Conservation (phyloP, 2,329 filamentous ascomycete species). For the Cladosporium velox region DNA sequence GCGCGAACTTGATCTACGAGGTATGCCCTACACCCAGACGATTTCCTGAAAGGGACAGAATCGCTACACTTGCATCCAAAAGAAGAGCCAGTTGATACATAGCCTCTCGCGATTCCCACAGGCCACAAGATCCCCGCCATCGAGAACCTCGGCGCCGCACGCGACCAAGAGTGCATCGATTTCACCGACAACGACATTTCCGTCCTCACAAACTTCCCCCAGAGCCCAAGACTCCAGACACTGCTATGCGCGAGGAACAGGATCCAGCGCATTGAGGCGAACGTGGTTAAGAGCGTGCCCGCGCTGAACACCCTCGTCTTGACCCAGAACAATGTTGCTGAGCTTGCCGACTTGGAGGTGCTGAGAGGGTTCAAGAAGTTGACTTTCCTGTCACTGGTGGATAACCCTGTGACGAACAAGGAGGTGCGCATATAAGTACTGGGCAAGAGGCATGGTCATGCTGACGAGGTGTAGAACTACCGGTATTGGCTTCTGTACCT, state of each 20-base stretch:
- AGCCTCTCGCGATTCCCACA: constrained; percentile 57
- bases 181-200: constrained; percentile 98
- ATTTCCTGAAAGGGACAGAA: constrained; percentile 82
- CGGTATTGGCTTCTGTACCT: constrained; percentile 89
- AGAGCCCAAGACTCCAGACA: constrained; percentile 83
- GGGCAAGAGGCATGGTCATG: constrained; percentile 9
- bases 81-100: constrained; percentile 48
- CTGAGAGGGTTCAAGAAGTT: constrained; percentile 68
- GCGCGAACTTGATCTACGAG: constrained; percentile 98
- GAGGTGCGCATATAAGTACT: constrained; percentile 63
- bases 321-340: constrained; percentile 76
- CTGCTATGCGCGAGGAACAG: constrained; percentile 89
- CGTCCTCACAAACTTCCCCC: constrained; percentile 85
- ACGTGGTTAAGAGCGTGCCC: constrained; percentile 73
- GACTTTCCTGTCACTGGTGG: constrained; percentile 77
- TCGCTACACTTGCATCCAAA: constrained; percentile 67
- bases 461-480: constrained; percentile 66
- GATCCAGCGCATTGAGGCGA: constrained; percentile 75
- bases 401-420: constrained; percentile 89
- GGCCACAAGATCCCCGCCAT: constrained; percentile 97
- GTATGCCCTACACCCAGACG: constrained; percentile 63
- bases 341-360: constrained; percentile 86
- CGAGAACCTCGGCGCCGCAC: constrained; percentile 92
- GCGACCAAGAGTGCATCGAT: constrained; percentile 97
- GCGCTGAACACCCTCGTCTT: constrained; percentile 81